Evolutionary conservation across 495 filamentous ascomycete species (phyloP).

Genomic region (Talaromyces nanjingensis): DNA sequence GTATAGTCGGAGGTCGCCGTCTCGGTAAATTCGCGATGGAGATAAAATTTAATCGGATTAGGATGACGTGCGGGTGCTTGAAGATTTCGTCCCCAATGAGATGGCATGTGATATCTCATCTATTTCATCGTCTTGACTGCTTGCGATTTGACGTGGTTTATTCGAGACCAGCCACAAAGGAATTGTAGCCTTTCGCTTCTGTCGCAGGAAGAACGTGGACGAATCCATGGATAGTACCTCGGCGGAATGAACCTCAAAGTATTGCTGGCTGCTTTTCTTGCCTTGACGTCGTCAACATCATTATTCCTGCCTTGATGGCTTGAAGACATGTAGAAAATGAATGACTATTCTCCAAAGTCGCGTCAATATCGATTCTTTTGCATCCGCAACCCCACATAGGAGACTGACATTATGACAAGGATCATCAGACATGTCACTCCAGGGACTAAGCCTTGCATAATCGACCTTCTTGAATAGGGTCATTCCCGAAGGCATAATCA

Average conservation of each 20-base stretch:
- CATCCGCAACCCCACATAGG: not conserved
- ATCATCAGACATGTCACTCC: not conserved
- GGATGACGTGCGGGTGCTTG: not conserved
- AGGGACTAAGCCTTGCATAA: not conserved
- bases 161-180: not conserved
- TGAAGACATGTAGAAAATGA: not conserved
- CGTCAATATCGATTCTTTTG: not conserved
- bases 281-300: not conserved
- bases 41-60: not conserved
- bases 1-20: conserved; percentile 1
- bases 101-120: not conserved
- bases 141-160: not conserved
- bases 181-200: not conserved
- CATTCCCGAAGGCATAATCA: not conserved
- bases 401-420: not conserved
- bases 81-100: not conserved
- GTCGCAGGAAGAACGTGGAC: not conserved
- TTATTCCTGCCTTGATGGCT: not conserved
- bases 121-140: not conserved
- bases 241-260: not conserved
- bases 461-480: not conserved
- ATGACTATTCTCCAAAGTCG: not conserved
- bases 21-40: not conserved
- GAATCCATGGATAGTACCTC: not conserved
- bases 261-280: not conserved